Evolutionary conservation across 1,284 basidiomycete genomes (phyloP), one percentile per base, ranked within the genome.

Genomic region (Puccinia polysora): DNA sequence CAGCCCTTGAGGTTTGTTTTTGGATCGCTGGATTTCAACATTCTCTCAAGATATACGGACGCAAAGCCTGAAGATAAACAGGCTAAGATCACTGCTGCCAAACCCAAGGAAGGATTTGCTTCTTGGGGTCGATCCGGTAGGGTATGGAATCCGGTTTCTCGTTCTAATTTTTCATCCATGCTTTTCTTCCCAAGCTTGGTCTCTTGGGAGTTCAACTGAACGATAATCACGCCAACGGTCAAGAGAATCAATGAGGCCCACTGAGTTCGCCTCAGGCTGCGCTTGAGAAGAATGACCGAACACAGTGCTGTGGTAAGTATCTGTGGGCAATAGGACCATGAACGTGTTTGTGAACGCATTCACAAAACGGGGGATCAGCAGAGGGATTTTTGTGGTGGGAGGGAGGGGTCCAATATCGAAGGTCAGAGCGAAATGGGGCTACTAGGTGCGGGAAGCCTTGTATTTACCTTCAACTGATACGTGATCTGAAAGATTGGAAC

Each of bases 401-500:
- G 15, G 1, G 0, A 0, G 32, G 25, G 4, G 38, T 23, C n/a
- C n/a, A 50, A 4, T 32, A 23, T 36, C 20, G 34, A 28, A 20
- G 10, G 15, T 4, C 6, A 3, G 20, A 45, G n/a, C 20, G 0
- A 36, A 2, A 28, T 34, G 20, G n/a, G 23, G 30, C 12, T 1
- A 4, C 6, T 52, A 25, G n/a, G 30, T 8, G 7, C 45, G 14
- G 18, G 45, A 49, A 49, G 32, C 25, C 32, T n/a, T n/a, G 18
- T 8, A 30, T 75, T 43, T 30, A 78, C 78, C 76, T 80, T 81
- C 56, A 81, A 76, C 75, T 81, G 80, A 65, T 79, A 81, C 7
- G 79, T 78, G 68, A 80, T 79, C 62, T 80, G 79, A 72, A 81
- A 81, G 59, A 80, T 76, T 0, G 80, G 78, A 2, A 80, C 79